Conservation (phyloP, 345 rosid genomes). For the Ceriops tagal region DNA sequence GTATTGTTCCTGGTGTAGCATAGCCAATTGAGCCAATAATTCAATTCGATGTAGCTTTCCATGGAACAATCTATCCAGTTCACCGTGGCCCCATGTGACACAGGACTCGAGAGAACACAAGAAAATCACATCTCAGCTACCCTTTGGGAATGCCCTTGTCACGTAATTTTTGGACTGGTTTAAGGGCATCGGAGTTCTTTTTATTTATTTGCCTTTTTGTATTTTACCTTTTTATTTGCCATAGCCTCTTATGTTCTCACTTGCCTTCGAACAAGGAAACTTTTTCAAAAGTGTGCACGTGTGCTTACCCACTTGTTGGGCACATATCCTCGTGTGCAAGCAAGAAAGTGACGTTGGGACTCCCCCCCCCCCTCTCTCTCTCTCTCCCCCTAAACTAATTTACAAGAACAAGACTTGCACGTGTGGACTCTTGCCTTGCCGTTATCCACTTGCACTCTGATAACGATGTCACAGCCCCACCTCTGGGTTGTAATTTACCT, state of each 20-base stretch:
- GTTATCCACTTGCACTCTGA: slow-evolving; percentile 1
- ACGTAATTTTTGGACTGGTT: neutral
- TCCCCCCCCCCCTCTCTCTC: no score
- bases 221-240: neutral
- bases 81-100: neutral
- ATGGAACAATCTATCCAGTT: no score
- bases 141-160: neutral
- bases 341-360: slow-evolving; percentile 30
- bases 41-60: no score
- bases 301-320: slow-evolving; percentile 40
- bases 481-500: neutral
- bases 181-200: slow-evolving; percentile 2
- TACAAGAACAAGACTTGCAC: slow-evolving; percentile 3
- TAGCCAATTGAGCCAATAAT: no score
- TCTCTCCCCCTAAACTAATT: neutral
- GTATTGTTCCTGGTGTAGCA: neutral
- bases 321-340: slow-evolving; percentile 42
- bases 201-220: neutral
- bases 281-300: slow-evolving; percentile 40
- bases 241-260: neutral
- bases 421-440: slow-evolving; percentile 1
- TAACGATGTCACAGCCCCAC: slow-evolving; percentile 15
- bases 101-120: neutral
- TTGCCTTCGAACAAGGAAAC: slow-evolving; percentile 9
- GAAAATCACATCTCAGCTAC: neutral